Evolutionary conservation across 306 rosid genomes (phyloP).

Genomic region (Vicia sativa): DNA sequence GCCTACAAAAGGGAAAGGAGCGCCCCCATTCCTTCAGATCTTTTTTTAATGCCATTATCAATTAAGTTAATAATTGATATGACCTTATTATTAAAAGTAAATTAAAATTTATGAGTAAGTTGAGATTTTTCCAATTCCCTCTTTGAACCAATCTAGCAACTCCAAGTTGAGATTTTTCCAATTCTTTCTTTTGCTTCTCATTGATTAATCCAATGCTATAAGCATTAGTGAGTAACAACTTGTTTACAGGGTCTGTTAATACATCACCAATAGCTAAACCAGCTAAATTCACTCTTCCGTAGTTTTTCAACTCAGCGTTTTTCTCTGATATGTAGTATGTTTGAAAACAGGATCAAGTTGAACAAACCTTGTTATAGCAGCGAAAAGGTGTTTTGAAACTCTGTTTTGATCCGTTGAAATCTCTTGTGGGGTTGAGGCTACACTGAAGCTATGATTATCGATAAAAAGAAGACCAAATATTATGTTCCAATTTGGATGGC

Average conservation of each 20-base stretch:
- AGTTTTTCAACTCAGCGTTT: slow-evolving; percentile 37
- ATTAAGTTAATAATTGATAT: too few species aligned
- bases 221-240: slow-evolving; percentile 58
- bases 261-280: slow-evolving; percentile 72
- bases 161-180: slow-evolving; percentile 58
- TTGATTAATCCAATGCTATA: slow-evolving; percentile 61
- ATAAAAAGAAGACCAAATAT: slow-evolving; percentile 70
- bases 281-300: too few species aligned
- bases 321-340: slow-evolving; percentile 48
- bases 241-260: slow-evolving; percentile 66
- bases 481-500: slow-evolving; percentile 82
- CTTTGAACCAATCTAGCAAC: slow-evolving; percentile 43
- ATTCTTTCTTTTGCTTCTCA: slow-evolving; percentile 60
- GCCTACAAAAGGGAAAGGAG: too few species aligned
- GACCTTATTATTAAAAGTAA: too few species aligned
- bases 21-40: too few species aligned
- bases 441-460: slow-evolving; percentile 78
- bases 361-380: slow-evolving; percentile 61
- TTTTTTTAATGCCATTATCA: too few species aligned
- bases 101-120: too few species aligned
- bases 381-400: slow-evolving; percentile 63
- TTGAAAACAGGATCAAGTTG: slow-evolving; percentile 51
- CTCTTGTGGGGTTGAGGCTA: slow-evolving; percentile 57
- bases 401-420: slow-evolving; percentile 60
- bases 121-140: slow-evolving; percentile 65